A percentile compares a stretch with the other conserved stretches of the same genome.
Evolutionary conservation across 1,139 yeast genomes (phyloP).

Genomic region (Blastobotrys capitulatus): DNA sequence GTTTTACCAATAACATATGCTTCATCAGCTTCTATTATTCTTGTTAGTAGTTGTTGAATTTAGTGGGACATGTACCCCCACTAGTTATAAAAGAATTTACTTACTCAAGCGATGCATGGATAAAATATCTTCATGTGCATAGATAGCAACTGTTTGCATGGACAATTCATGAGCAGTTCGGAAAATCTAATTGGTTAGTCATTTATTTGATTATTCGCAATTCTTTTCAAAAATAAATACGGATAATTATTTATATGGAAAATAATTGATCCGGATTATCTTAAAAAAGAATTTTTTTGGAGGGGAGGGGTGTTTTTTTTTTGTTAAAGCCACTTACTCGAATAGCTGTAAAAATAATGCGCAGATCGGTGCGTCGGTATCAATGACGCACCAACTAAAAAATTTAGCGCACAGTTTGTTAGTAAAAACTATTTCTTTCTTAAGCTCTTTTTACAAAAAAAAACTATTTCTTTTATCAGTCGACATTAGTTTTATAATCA

Average conservation of each 20-base stretch:
- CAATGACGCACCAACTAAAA: too few species aligned
- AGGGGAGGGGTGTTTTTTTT: too few species aligned
- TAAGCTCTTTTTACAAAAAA: too few species aligned
- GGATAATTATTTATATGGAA: neutral
- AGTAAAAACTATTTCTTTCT: too few species aligned
- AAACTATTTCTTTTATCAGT: too few species aligned
- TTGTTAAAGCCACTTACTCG: conserved; percentile 24
- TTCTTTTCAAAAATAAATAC: neutral
- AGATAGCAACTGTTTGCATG: conserved; percentile 96
- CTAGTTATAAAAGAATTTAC: conserved; percentile 15
- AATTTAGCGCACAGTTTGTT: too few species aligned
- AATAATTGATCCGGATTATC: neutral
- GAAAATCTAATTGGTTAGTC: conserved; percentile 49
- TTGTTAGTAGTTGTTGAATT: neutral
- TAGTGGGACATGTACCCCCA: too few species aligned
- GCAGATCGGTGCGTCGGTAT: neutral
- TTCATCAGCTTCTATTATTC: conserved; percentile 34
- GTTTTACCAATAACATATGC: conserved; percentile 69
- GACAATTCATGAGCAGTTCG: conserved; percentile 97
- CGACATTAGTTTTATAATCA: neutral
- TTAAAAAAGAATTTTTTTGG: neutral
- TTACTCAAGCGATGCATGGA: conserved; percentile 79
- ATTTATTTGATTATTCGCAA: too few species aligned
- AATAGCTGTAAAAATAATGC: conserved; percentile 17
- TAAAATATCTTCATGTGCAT: conserved; percentile 92